A percentile compares a stretch with the other conserved stretches of the same genome.
phyloP scores from a whole-genome alignment of 768 basidiomycete species.

The Tricholoma furcatifolium region DNA sequence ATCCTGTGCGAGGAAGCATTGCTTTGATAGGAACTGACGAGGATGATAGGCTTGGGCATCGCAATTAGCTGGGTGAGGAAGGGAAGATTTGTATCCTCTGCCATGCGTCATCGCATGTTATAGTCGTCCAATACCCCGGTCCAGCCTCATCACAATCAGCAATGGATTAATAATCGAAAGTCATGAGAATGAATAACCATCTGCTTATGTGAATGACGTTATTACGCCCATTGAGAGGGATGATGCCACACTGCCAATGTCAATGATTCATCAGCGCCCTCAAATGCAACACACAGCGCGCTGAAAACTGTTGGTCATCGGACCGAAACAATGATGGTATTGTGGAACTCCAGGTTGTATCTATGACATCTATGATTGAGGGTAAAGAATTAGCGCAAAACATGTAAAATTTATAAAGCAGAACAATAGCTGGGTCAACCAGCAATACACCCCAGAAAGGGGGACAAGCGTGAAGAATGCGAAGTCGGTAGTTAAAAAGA shows the following conservation, averaged over 20 bases:
- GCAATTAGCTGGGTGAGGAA: not conserved
- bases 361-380: slow-evolving; percentile 4
- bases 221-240: too few species aligned
- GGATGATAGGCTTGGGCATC: not conserved
- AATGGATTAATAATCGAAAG: too few species aligned
- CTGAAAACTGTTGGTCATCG: not conserved
- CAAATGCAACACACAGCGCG: not conserved
- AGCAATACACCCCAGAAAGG: slow-evolving; percentile 12
- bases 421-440: slow-evolving; percentile 18
- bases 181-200: too few species aligned
- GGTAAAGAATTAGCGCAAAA: slow-evolving; percentile 2
- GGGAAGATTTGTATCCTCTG: not conserved
- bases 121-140: not conserved
- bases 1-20: not conserved
- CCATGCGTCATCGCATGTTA: not conserved
- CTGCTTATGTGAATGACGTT: too few species aligned
- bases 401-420: not conserved
- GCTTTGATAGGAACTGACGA: not conserved
- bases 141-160: too few species aligned
- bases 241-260: not conserved
- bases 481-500: too few species aligned
- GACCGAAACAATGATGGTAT: slow-evolving; percentile 8
- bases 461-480: too few species aligned
- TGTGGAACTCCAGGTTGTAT: slow-evolving; percentile 9
- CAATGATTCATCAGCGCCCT: too few species aligned